Base-by-base conservation (phyloP, 2,329 filamentous ascomycete genomes). In the Claviceps purpurea region DNA sequence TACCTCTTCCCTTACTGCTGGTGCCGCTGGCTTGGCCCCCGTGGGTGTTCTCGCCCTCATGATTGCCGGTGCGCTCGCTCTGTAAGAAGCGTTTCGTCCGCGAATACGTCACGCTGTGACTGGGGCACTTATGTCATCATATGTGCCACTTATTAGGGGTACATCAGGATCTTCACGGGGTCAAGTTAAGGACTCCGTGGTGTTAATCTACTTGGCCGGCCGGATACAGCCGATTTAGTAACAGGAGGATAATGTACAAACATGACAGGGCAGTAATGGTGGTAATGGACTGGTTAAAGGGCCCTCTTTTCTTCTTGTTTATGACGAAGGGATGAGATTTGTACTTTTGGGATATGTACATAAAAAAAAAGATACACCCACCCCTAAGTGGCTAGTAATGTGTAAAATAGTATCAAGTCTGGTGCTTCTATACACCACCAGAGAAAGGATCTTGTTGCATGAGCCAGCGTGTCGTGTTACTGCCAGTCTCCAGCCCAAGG, bases 11-110 rank as follows among this genome's bases (percentile, higher is more conserved):
- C 58, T 60, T 52, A 60, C 59, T 51, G 62, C 54, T 54, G 65
- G 59, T 50, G 67, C 65, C 50, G 64, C 63, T 50, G 59, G 57
- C 49, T 40, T 65, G 52, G 61, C 57, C 56, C 59, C 64, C 57
- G 42, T 64, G 22, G 64, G 65, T n/a, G 64, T 57, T 50, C 50
- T 66, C 20, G 67, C 63, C 59, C 59, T 68, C 56, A 57, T 64
- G 47, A 63, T 57, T 47, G 53, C 67, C 47, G 64, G 57, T 54
- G 65, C 59, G 53, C 52, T 69, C 56, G 66, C 67, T 56, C 65
- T 70, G 64, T 70, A 69, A 68, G 40, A 11, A 46, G 16, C 42
- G 5, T 22, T 20, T 42, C 14, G 18, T 22, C 41, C 41, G 18
- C 10, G 22, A 43, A 11, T 16, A 22, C 42, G 22, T 7, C 42